These are phyloP conservation scores for Hirsutella minnesotensis DNA, from an alignment of 2,329 filamentous ascomycete genomes.

Conservation along the genomic window DNA sequence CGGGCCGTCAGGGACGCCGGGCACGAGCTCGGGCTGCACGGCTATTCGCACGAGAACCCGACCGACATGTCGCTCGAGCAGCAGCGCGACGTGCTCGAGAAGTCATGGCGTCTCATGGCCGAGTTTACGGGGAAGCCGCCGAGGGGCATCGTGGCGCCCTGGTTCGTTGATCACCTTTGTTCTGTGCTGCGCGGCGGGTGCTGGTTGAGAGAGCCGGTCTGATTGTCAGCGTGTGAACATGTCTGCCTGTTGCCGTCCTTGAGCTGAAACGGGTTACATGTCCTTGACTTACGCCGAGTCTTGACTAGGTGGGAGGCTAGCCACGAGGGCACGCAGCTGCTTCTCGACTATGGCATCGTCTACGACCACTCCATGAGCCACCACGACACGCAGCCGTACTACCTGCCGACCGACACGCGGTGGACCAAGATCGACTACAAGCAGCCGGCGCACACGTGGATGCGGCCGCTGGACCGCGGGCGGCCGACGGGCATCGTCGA, in stretches of 20 bases:
- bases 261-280: too few species aligned
- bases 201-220: too few species aligned
- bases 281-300: too few species aligned
- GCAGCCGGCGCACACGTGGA: slow-evolving; percentile 52
- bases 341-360: slow-evolving; percentile 55
- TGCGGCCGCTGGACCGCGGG: slow-evolving; percentile 51
- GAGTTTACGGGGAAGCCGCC: slow-evolving; percentile 60
- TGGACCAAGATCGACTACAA: slow-evolving; percentile 58
- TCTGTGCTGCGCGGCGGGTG: too few species aligned
- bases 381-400: slow-evolving; percentile 53
- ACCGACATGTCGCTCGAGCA: slow-evolving; percentile 62
- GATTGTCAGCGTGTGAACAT: too few species aligned
- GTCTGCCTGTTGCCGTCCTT: too few species aligned
- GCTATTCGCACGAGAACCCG: slow-evolving; percentile 66
- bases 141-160: slow-evolving; percentile 60
- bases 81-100: slow-evolving; percentile 62
- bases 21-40: slow-evolving; percentile 47
- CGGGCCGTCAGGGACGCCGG: slow-evolving; percentile 31
- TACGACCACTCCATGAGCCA: slow-evolving; percentile 59
- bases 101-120: slow-evolving; percentile 59
- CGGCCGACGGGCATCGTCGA: slow-evolving; percentile 50
- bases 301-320: slow-evolving; percentile 55
- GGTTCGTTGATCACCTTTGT: slow-evolving; percentile 9
- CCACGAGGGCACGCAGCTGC: slow-evolving; percentile 52
- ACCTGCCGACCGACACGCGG: slow-evolving; percentile 47